Conservation (phyloP, 2,329 filamentous ascomycete genomes). For the Colletotrichum chlorophyti region DNA sequence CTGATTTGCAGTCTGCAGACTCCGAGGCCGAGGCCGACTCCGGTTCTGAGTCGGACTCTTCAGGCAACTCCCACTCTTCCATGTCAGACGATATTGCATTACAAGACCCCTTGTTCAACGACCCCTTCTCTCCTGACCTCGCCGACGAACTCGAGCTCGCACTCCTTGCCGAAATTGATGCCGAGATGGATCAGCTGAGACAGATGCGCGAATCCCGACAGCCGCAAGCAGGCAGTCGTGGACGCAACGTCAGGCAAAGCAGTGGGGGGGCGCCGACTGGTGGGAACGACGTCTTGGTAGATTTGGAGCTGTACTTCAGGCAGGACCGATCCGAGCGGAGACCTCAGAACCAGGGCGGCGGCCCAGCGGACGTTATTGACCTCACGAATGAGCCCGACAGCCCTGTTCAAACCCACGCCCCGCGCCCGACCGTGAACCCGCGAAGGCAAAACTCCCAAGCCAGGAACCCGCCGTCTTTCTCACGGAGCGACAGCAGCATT, state of each 20-base stretch:
- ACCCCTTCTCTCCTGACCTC: slow-evolving; percentile 21
- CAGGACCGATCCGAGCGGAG: slow-evolving; percentile 11
- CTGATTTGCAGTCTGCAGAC: not conserved
- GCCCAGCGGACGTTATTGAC: slow-evolving; percentile 49
- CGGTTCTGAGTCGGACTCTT: no score
- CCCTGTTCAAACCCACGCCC: slow-evolving; percentile 36
- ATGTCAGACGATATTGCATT: not conserved
- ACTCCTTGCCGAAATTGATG: slow-evolving; percentile 24
- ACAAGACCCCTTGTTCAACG: not conserved
- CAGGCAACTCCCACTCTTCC: no score
- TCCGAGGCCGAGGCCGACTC: not conserved
- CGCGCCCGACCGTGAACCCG: slow-evolving; percentile 40
- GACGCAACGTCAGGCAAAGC: not conserved
- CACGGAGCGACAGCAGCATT: slow-evolving; percentile 53
- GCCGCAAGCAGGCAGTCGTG: not conserved
- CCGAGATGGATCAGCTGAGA: slow-evolving; percentile 19
- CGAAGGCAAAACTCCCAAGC: slow-evolving; percentile 49
- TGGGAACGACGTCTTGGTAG: slow-evolving; percentile 34
- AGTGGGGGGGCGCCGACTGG: not conserved
- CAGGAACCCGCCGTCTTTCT: slow-evolving; percentile 48
- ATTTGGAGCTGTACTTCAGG: slow-evolving; percentile 32
- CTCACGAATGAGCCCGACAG: slow-evolving; percentile 59
- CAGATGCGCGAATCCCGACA: not conserved
- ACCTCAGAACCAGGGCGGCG: slow-evolving; percentile 8
- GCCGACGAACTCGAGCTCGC: slow-evolving; percentile 25